Base-by-base conservation (phyloP, 345 rosid genomes). In the Eucalyptus microcorys region DNA sequence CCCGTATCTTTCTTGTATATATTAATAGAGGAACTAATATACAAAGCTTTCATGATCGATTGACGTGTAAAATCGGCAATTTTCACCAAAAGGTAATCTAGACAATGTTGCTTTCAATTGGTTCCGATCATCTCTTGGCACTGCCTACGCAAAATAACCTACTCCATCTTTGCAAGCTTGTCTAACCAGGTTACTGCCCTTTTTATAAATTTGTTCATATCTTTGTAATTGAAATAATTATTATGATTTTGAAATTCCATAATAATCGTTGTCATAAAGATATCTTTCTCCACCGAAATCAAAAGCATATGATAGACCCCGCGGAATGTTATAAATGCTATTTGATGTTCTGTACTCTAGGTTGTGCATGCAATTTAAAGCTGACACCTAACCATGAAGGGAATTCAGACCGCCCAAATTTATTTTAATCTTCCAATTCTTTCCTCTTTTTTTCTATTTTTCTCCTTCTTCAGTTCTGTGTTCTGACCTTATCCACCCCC, bases 121-220 rank as follows among this genome's bases (percentile, higher is more conserved):
- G 43, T 37, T 37, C 40, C 26, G 2, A 9, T 19, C 26, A 5
- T 71, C 4, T 8, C 3, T 10, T 37, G 47, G 14, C 5, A 2
- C 1, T 10, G 8, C 1, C 15, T 37, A 76, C 14, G 0, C 47
- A 3, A 37, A 37, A 10, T 12, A 22, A 3, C 24, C 42, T 71
- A 37, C 0, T 19, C 45, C 8, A 0, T 34, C 80, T 9, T 34
- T 17, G 24, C 43, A 68, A 34, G 22, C 24, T 68, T 3, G 21
- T 37, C 43, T 34, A 34, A 68, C 6, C 4, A 1, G 19, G 24
- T 34, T 32, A 68, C 17, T 3, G 4, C 42, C 14, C 6, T 32
- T 19, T 37, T 71, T 10, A 5, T 34, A 68, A 68, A 68, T 34
- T 76, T 40, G 3, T 6, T 37, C 26, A 76, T 34, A 68, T 34